Percentiles rank a stretch among this genome's conserved stretches.
phyloP scores from a whole-genome alignment of 2,329 filamentous ascomycete genomes.

The Microdochium bolleyi region DNA sequence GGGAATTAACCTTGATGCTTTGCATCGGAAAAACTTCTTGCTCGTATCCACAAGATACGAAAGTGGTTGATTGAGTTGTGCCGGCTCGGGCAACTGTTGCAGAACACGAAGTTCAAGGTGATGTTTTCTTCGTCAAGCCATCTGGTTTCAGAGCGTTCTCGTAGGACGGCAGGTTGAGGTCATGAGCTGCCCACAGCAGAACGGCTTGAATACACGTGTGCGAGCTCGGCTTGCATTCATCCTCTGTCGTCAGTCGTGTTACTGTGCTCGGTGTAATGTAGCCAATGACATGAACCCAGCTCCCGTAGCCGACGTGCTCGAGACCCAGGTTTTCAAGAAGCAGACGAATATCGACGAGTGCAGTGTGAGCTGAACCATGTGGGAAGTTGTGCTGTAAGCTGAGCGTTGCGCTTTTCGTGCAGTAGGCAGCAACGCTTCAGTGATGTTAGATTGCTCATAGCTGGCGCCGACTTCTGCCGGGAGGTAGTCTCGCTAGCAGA shows the following conservation, averaged over 20 bases:
- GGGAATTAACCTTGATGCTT: slow-evolving; percentile 5
- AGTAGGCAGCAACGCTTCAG: slow-evolving; percentile 42
- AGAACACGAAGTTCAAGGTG: slow-evolving; percentile 4
- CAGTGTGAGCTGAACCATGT: slow-evolving; percentile 32
- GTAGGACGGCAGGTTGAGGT: slow-evolving; percentile 64
- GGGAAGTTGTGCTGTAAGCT: slow-evolving; percentile 62
- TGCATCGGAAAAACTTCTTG: neutral
- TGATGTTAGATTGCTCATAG: slow-evolving; percentile 12
- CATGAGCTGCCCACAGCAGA: slow-evolving; percentile 69
- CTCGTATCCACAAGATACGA: too few species aligned
- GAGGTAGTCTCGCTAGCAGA: neutral
- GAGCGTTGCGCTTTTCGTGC: slow-evolving; percentile 49
- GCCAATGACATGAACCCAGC: slow-evolving; percentile 85
- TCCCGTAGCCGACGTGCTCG: slow-evolving; percentile 61
- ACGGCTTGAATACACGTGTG: slow-evolving; percentile 59
- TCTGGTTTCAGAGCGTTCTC: slow-evolving; percentile 43
- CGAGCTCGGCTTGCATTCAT: slow-evolving; percentile 16
- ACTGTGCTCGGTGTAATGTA: slow-evolving; percentile 46
- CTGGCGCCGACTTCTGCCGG: neutral
- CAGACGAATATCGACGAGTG: slow-evolving; percentile 63
- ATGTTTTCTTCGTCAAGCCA: slow-evolving; percentile 5
- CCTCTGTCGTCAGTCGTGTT: slow-evolving; percentile 1
- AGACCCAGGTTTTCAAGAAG: slow-evolving; percentile 57
- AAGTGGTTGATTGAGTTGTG: too few species aligned
- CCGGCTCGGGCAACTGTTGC: neutral